A percentile compares a stretch with the other conserved stretches of the same genome.
Evolutionary conservation across 2,329 filamentous ascomycete species (phyloP).

Genomic region (Fusarium dlaminii): DNA sequence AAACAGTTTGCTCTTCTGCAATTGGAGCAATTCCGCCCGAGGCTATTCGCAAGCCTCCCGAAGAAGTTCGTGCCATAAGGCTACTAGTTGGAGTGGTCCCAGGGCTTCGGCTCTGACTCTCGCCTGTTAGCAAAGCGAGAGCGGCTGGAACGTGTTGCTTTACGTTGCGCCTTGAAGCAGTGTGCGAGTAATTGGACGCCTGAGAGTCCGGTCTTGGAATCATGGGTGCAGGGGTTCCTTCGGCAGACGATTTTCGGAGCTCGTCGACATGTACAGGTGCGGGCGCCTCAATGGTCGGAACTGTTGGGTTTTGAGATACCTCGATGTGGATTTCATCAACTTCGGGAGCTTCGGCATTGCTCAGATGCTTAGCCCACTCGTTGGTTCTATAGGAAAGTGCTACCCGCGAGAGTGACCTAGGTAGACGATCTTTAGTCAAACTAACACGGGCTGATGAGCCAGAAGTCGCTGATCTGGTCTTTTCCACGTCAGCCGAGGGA

Average conservation of each 20-base stretch:
- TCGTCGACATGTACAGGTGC: constrained; percentile 72
- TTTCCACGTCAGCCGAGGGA: constrained; percentile 41
- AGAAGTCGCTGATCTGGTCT: constrained; percentile 54
- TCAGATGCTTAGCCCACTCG: constrained; percentile 94
- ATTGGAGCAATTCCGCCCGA: constrained; percentile 53
- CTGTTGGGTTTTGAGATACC: constrained; percentile 37
- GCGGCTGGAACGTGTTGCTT: constrained; percentile 40
- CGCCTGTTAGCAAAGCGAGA: constrained; percentile 39
- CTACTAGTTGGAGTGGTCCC: constrained; percentile 30
- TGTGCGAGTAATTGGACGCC: constrained; percentile 36
- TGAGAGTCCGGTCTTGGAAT: constrained; percentile 45
- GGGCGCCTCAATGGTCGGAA: constrained; percentile 56
- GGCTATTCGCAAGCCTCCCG: constrained; percentile 38
- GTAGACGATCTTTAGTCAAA: constrained; percentile 70
- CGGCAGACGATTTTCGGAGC: constrained; percentile 70
- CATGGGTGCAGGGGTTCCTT: constrained; percentile 52
- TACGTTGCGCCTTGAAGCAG: constrained; percentile 17
- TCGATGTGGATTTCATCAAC: constrained; percentile 67
- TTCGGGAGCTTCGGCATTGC: constrained; percentile 77
- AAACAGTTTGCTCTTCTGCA: constrained; percentile 51
- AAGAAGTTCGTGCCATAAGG: constrained; percentile 33
- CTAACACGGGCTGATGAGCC: constrained; percentile 55
- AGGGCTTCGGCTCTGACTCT: constrained; percentile 36
- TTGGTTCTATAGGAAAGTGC: constrained; percentile 89
- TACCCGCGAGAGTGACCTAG: constrained; percentile 77